phyloP scores from a whole-genome alignment of 2,329 filamentous ascomycete genomes.

The Paraconiothyrium brasiliense region DNA sequence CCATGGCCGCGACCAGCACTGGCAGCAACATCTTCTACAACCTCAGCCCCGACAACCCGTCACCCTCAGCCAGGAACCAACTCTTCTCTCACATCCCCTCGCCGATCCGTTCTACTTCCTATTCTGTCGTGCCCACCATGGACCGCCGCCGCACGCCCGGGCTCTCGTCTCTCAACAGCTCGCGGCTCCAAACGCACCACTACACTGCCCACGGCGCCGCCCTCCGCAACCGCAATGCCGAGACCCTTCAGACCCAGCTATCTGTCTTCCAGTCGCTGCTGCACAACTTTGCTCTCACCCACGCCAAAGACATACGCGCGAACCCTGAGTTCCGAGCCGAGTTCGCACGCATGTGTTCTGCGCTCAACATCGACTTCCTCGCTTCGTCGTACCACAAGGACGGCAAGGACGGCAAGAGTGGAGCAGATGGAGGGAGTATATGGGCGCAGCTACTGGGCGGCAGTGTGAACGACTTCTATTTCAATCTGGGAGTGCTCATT shows the following conservation, averaged over 20 bases:
- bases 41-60: neutral
- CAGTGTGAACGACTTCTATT: conserved; percentile 98
- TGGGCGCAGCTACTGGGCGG: conserved; percentile 94
- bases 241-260: conserved; percentile 89
- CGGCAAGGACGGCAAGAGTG: conserved; percentile 59
- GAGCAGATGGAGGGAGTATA: conserved; percentile 70
- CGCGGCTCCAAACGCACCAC: conserved; percentile 78
- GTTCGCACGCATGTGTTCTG: conserved; percentile 97
- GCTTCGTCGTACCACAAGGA: conserved; percentile 60
- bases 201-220: conserved; percentile 89
- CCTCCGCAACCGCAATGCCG: conserved; percentile 84
- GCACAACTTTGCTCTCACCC: conserved; percentile 93
- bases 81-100: neutral
- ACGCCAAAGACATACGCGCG: conserved; percentile 94
- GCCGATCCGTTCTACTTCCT: neutral
- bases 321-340: conserved; percentile 95
- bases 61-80: neutral
- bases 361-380: conserved; percentile 94
- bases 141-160: conserved; percentile 80
- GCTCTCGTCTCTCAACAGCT: conserved; percentile 72
- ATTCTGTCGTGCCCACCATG: conserved; percentile 40
- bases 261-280: conserved; percentile 95
- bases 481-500: conserved; percentile 93
- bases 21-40: too few species aligned
- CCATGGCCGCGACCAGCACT: neutral